Evolutionary conservation across 1,139 yeast genomes (phyloP), one percentile per base, ranked within the genome.

Genomic region (Taphrina communis): DNA sequence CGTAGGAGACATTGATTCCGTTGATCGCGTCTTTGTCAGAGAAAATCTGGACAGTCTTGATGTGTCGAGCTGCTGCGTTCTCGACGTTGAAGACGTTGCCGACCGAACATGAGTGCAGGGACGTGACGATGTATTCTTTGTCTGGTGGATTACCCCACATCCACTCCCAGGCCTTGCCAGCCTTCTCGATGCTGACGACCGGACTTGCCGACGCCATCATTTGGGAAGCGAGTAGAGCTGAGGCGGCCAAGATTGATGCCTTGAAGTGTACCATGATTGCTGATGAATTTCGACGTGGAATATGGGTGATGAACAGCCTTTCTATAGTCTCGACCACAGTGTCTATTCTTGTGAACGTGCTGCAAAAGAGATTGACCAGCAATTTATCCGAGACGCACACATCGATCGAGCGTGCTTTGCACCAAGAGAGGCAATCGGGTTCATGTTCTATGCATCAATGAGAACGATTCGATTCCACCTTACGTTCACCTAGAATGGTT

Each of bases 81-180:
- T 17, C 58, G 14, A 6, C 21, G 19, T 12, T 35, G 42, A 35
- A 53, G 44, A 38, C 58, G 21, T 53, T 35, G 42, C 58, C 58
- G 25, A 25, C 42, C 6, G 42, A 35, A 14, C 58, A 53, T n/a
- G 58, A 14, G 41, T 35, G 41, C 25, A 25, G n/a, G 36, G 41
- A n/a, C 25, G 41, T 19, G n/a, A 21, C 6, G 25, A 38, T 17
- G 42, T 53, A 53, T 19, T 53, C 19, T 14, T 19, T 12, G 25
- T 17, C 36, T 31, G 58, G 58, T 11, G 58, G 58, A 17, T 53
- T 53, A 42, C 58, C 58, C 58, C 58, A 53, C 58, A 53, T 53
- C 58, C 58, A 53, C 14, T n/a, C 41, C 58, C 58, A 53, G 6
- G 58, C 41, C 36, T 38, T 53, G 9, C 41, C 58, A 35, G 42